A percentile compares a stretch with the other conserved stretches of the same genome.
Conservation (phyloP, 148 eudicot genomes). For the Rhododendron simsii region DNA sequence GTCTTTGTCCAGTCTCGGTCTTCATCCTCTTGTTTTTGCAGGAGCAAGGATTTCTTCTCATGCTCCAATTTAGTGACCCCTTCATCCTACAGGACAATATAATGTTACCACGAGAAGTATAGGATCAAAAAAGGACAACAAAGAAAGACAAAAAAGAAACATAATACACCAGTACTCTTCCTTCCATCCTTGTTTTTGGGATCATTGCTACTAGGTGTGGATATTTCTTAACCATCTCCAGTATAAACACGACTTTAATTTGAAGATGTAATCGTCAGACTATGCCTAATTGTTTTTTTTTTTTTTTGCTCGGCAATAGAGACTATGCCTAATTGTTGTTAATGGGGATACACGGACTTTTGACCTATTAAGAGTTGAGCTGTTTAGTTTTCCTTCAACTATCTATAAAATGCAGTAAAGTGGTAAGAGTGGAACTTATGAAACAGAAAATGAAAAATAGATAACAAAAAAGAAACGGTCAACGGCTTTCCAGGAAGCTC, state of each 20-base stretch:
- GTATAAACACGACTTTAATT: background rate
- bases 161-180: background rate
- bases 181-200: background rate
- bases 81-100: constrained; percentile 44
- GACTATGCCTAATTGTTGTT: background rate
- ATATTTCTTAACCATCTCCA: background rate
- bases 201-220: background rate
- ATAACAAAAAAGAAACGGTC: background rate
- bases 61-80: constrained; percentile 55
- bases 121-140: background rate
- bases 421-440: background rate
- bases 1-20: constrained; percentile 53
- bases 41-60: constrained; percentile 42
- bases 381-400: background rate
- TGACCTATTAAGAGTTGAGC: constrained; percentile 2
- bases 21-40: constrained; percentile 49
- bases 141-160: background rate
- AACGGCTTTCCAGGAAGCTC: background rate
- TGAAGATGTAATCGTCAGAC: background rate
- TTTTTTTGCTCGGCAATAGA: background rate
- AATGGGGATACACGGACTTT: background rate
- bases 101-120: constrained; percentile 12
- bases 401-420: background rate
- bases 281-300: background rate
- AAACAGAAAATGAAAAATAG: background rate